Base-by-base conservation (phyloP, 176 grass and related monocot species). In the Neostapfia colusana region DNA sequence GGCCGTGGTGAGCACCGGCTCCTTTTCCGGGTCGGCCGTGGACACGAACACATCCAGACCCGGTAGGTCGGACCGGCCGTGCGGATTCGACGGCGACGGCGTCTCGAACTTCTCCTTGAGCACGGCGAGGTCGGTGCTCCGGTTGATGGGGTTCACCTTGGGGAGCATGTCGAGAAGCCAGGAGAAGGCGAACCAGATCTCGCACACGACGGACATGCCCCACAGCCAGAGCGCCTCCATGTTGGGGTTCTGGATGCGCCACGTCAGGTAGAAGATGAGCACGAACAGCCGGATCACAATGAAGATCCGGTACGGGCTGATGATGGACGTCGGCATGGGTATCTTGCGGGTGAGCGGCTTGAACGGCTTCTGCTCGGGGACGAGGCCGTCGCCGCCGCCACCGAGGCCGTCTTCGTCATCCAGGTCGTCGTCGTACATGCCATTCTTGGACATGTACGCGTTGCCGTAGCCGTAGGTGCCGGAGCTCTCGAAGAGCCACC, bases 181-280 rank as follows among this genome's bases (percentile, higher is more conserved):
- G 8, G 95, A 98, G 83, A 98, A 98, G 20, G 91, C 95, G 82
- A 98, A 98, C 95, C 95, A 98, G 61, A 98, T n/a, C 82, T 98
- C 95, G 61, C 95, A 98, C 12, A 98, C 95, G 49, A 94, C 89
- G 15, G 95, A 98, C 95, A 98, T 92, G 17, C 89, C 91, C 95
- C 95, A 98, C 7, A 98, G 87, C 95, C 91, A 98, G 4, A 87
- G 79, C 14, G 95, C 95, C 73, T 98, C 91, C 48, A 92, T 93
- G 25, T 98, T 98, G 8, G 91, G 91, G 78, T 98, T 93, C 15
- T 80, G 78, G 51, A 98, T 44, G 21, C 95, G 73, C 95, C 95
- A 98, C 40, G 79, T 73, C 9, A 98, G 82, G 82, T 94, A 98
- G 82, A 98, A 98, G 74, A 89, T 48, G 7, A 98, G 91, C 74